Base-by-base conservation (phyloP, 1,139 yeast species). In the Pichia sp. region DNA sequence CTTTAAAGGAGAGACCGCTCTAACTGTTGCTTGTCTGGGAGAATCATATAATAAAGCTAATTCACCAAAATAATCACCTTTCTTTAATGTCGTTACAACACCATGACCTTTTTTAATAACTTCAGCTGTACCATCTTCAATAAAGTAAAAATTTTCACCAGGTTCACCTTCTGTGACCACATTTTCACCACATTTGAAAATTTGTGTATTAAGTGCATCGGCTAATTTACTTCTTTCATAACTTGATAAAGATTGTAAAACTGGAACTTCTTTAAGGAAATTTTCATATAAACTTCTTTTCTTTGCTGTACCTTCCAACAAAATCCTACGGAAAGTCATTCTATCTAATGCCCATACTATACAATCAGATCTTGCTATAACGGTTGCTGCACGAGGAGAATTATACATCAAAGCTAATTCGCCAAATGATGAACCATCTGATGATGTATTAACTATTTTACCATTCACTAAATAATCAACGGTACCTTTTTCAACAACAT, bases 321-420 rank as follows among this genome's bases (percentile, higher is more conserved):
- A 76, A 58, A 93, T 93, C 67, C 93, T 81, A 70, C 97, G 84
- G 76, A 93, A 93, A 0, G 98, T 91, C 63, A 87, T 74, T 66
- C 99, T 82, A 70, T 93, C 99, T 62, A 93, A 77, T 1, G 96
- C 95, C 97, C 97, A 93, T 50, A 91, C 77, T 36, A 79, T 80
- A 63, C 84, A 79, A 59, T 82, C 86, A 11, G 83, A 73, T 34
- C 81, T 77, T 11, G 97, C 96, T 25, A 77, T 66, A 1, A 89
- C 98, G 1, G 98, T 90, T 19, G 98, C 99, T 8, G 98, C 99
- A 70, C 99, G 82, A 56, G 98, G 98, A 25, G 97, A 84, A 70
- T 93, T 93, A 73, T 93, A 93, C 96, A 93, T 90, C 63, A 93
- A 79, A 1, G 99, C 99, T 65, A 93, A 78, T 70, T 93, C 99